Evolutionary conservation across 2,329 filamentous ascomycete genomes (phyloP).

Genomic region (Aureobasidium melanogenum): DNA sequence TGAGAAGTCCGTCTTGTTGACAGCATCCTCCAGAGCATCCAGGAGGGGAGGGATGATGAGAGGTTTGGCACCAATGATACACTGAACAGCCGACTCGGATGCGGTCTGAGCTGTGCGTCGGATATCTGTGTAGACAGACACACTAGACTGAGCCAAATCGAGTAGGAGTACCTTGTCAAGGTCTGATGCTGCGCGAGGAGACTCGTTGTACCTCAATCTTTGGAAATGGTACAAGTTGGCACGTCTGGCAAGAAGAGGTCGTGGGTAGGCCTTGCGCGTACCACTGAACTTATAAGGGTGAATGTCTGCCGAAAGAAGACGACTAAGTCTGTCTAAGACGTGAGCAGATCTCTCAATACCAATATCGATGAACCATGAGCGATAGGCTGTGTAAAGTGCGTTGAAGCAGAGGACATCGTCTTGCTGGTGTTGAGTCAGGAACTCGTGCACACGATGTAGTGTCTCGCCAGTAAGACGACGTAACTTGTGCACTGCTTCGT

Average conservation of each 20-base stretch:
- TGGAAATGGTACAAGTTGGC: conserved; percentile 93
- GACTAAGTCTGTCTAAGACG: conserved; percentile 76
- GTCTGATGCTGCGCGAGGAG: conserved; percentile 78
- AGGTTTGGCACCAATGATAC: conserved; percentile 76
- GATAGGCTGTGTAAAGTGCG: conserved; percentile 80
- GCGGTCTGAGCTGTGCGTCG: conserved; percentile 88
- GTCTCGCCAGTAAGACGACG: conserved; percentile 72
- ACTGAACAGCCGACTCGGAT: conserved; percentile 86
- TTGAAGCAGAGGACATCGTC: conserved; percentile 96
- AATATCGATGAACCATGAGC: conserved; percentile 95
- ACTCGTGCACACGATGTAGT: conserved; percentile 74
- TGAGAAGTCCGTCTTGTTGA: conserved; percentile 74
- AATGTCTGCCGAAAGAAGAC: conserved; percentile 78
- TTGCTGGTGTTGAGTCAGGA: conserved; percentile 75
- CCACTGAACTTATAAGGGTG: conserved; percentile 92
- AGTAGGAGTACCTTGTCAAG: conserved; percentile 77
- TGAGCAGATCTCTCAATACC: conserved; percentile 94
- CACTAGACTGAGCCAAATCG: conserved; percentile 80
- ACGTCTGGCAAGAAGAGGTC: conserved; percentile 82
- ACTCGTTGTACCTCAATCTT: conserved; percentile 86
- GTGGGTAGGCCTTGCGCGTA: conserved; percentile 81
- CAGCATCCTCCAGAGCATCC: conserved; percentile 64
- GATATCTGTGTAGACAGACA: conserved; percentile 90
- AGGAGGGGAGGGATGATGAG: conserved; percentile 86
- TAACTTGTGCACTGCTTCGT: conserved; percentile 68